Evolutionary conservation across 768 basidiomycete genomes (phyloP).

Genomic region (Russula lepida): DNA sequence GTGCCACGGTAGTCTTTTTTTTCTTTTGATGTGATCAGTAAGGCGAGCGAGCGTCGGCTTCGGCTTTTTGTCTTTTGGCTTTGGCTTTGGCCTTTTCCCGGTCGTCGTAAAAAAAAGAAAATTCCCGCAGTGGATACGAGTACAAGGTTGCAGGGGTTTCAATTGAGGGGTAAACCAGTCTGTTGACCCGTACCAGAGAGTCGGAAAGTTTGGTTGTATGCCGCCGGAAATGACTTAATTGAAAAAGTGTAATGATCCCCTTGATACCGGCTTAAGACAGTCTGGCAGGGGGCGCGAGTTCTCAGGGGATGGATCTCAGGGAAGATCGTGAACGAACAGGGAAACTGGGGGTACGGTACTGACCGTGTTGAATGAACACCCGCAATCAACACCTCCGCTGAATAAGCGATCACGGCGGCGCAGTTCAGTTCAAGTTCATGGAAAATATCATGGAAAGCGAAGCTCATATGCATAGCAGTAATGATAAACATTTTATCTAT

Average conservation of each 20-base stretch:
- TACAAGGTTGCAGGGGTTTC: background rate
- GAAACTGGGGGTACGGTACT: background rate
- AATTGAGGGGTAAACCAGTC: too few relatives aligned
- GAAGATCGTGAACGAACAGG: background rate
- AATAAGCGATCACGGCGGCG: background rate
- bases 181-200: background rate
- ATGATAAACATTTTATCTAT: background rate
- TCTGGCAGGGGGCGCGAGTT: background rate
- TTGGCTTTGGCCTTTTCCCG: too few relatives aligned
- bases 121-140: too few relatives aligned
- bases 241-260: background rate
- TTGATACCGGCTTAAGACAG: background rate
- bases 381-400: background rate
- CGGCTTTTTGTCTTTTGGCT: too few relatives aligned
- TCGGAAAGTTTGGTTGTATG: conserved; percentile 1
- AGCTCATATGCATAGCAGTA: conserved; percentile 6
- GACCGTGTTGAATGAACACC: background rate
- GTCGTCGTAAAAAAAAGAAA: too few relatives aligned
- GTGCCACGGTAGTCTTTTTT: background rate
- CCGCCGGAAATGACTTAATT: background rate
- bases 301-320: background rate
- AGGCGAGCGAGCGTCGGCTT: too few relatives aligned
- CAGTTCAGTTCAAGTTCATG: background rate
- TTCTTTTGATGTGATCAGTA: too few relatives aligned
- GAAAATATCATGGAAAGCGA: background rate